These are phyloP conservation scores for Gossypium gossypioides DNA, from an alignment of 441 rosid genomes.

Conservation along the genomic window DNA sequence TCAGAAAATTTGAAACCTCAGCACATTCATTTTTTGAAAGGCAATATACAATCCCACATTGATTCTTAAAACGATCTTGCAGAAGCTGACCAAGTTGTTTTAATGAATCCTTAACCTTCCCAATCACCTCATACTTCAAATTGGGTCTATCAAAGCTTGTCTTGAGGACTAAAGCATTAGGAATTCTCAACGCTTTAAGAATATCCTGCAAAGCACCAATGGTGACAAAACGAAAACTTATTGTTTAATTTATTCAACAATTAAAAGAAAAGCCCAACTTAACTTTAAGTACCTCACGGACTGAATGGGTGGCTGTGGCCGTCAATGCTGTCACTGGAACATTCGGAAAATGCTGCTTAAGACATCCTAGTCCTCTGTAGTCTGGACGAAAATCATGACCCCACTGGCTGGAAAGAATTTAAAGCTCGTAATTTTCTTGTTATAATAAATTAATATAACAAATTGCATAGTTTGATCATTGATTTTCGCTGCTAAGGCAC, in stretches of 20 bases:
- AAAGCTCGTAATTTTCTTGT: background rate
- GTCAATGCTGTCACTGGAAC: conserved; percentile 83
- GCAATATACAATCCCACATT: conserved; percentile 86
- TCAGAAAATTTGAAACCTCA: conserved; percentile 77
- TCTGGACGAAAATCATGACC: conserved; percentile 98
- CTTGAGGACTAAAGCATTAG: conserved; percentile 68
- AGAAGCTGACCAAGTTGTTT: conserved; percentile 78
- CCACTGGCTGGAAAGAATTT: conserved; percentile 60
- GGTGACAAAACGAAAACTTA: conserved; percentile 1
- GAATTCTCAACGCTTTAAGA: conserved; percentile 63
- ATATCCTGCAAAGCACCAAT: conserved; percentile 53
- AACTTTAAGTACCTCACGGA: conserved; percentile 49
- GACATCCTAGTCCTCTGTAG: conserved; percentile 70
- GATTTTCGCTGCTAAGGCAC: background rate
- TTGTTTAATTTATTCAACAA: background rate
- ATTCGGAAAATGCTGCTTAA: conserved; percentile 66
- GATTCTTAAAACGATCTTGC: conserved; percentile 55
- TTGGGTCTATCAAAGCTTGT: conserved; percentile 95
- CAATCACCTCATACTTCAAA: conserved; percentile 76
- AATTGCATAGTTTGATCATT: background rate
- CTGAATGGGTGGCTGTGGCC: conserved; percentile 81
- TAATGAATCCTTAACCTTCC: conserved; percentile 65
- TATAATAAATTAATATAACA: background rate
- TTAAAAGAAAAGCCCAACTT: conserved; percentile 1
- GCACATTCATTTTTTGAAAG: conserved; percentile 83